Evolutionary conservation across 257 asterid species (phyloP).

Genomic region (Agastache rugosa): DNA sequence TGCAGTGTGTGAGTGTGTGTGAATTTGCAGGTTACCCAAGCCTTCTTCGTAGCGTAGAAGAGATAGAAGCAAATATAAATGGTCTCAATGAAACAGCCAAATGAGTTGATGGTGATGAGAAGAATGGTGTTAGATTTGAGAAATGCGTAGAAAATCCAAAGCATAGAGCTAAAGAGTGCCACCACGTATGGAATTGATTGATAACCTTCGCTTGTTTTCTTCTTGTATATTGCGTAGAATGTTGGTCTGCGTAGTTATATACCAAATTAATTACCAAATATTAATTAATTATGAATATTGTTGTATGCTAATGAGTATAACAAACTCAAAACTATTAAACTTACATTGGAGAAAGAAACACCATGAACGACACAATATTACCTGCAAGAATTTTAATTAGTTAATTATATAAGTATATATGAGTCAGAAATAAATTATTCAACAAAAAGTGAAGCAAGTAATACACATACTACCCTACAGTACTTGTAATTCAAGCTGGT

Average conservation of each 20-base stretch:
- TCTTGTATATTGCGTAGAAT: slow-evolving; percentile 53
- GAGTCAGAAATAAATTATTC: neutral
- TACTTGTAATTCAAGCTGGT: no score
- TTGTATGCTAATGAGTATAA: neutral
- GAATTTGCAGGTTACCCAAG: slow-evolving; percentile 35
- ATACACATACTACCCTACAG: no score
- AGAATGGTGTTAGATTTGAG: slow-evolving; percentile 49
- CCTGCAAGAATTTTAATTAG: slow-evolving; percentile 55
- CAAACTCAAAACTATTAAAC: neutral
- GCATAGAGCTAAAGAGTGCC: slow-evolving; percentile 55
- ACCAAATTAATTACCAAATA: neutral
- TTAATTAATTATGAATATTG: neutral
- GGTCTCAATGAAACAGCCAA: slow-evolving; percentile 54
- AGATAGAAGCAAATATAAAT: slow-evolving; percentile 47
- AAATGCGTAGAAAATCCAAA: slow-evolving; percentile 63
- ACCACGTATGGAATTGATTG: slow-evolving; percentile 57
- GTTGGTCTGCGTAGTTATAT: slow-evolving; percentile 46
- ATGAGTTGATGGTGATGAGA: slow-evolving; percentile 54
- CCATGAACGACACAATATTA: slow-evolving; percentile 58
- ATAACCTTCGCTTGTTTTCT: slow-evolving; percentile 50
- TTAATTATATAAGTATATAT: no score
- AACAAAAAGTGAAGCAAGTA: no score
- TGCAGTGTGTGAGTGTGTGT: no score
- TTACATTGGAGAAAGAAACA: slow-evolving; percentile 57
- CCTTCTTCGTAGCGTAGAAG: slow-evolving; percentile 49